Evolutionary conservation across 768 basidiomycete species (phyloP).

Genomic region (Mycena rosella): DNA sequence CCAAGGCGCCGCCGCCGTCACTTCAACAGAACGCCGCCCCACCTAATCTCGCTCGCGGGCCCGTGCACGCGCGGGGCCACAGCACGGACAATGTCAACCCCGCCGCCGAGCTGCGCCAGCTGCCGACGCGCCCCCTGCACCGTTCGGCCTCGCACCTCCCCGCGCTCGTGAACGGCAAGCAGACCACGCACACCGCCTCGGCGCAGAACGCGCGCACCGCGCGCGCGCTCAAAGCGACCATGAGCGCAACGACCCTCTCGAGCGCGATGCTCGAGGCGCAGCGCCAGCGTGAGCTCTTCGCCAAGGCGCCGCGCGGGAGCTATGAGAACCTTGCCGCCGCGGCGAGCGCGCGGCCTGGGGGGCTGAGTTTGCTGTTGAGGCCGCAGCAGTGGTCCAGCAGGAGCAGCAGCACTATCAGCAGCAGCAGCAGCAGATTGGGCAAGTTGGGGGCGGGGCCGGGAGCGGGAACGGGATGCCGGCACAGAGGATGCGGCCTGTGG

Average conservation of each 20-base stretch:
- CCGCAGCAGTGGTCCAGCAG: slow-evolving; percentile 26
- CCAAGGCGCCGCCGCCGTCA: slow-evolving; percentile 35
- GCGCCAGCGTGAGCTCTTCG: slow-evolving; percentile 68
- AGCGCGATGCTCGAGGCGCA: slow-evolving; percentile 31
- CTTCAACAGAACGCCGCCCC: slow-evolving; percentile 21
- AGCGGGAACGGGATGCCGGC: slow-evolving; percentile 34
- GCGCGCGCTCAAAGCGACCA: slow-evolving; percentile 27
- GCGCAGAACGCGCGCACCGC: slow-evolving; percentile 31
- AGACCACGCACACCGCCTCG: slow-evolving; percentile 13
- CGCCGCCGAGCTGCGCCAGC: slow-evolving; percentile 32
- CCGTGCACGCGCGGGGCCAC: slow-evolving; percentile 16
- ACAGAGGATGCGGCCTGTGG: slow-evolving; percentile 32
- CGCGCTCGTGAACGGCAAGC: slow-evolving; percentile 52
- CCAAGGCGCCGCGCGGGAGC: slow-evolving; percentile 75
- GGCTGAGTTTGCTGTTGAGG: slow-evolving; percentile 36
- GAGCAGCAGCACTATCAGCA: slow-evolving; percentile 40
- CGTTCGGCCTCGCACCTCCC: slow-evolving; percentile 31
- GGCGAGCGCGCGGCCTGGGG: slow-evolving; percentile 44
- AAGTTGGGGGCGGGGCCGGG: too few relatives aligned
- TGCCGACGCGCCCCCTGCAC: slow-evolving; percentile 35
- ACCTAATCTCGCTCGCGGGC: background rate
- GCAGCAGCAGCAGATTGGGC: slow-evolving; percentile 34
- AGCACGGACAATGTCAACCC: slow-evolving; percentile 3
- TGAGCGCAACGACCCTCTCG: slow-evolving; percentile 9
- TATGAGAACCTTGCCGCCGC: slow-evolving; percentile 66